These are phyloP conservation scores for Boletus rufocinnamomeus DNA, from an alignment of 768 basidiomycete genomes.

Conservation along the genomic window DNA sequence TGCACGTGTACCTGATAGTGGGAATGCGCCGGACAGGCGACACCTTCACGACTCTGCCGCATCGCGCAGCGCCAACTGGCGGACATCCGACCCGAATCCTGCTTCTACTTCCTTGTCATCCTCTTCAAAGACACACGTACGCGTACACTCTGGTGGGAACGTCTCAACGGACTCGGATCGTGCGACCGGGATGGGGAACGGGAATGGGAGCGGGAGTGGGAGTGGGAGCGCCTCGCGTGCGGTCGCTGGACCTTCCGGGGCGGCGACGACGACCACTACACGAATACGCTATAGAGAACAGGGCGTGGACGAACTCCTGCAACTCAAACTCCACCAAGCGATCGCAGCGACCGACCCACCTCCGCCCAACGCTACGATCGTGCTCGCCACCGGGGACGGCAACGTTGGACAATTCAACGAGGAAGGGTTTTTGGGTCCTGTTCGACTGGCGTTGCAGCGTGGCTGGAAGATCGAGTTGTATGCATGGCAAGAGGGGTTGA, in stretches of 20 bases:
- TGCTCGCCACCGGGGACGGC: slow-evolving; percentile 93
- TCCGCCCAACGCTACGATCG: slow-evolving; percentile 70
- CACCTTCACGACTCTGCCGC: slow-evolving; percentile 15
- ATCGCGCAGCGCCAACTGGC: slow-evolving; percentile 21
- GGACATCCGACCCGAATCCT: slow-evolving; percentile 21
- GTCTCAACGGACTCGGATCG: slow-evolving; percentile 31
- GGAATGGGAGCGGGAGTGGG: not conserved
- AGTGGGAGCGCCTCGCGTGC: slow-evolving; percentile 14
- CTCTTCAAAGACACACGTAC: slow-evolving; percentile 14
- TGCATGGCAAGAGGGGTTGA: slow-evolving; percentile 85
- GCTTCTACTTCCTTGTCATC: not conserved
- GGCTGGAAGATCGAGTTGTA: slow-evolving; percentile 97
- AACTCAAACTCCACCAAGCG: slow-evolving; percentile 89
- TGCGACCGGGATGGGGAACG: slow-evolving; percentile 2
- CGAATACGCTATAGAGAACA: slow-evolving; percentile 80
- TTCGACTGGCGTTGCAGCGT: slow-evolving; percentile 78
- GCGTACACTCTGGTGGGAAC: slow-evolving; percentile 25
- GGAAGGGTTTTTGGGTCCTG: slow-evolving; percentile 89
- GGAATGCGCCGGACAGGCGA: slow-evolving; percentile 59
- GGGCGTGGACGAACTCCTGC: slow-evolving; percentile 92
- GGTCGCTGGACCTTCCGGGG: slow-evolving; percentile 19
- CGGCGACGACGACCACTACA: slow-evolving; percentile 22
- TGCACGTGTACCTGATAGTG: slow-evolving; percentile 68
- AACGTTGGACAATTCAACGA: slow-evolving; percentile 91
- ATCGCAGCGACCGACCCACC: slow-evolving; percentile 70